These are phyloP conservation scores for Colletotrichum sp. DNA, from an alignment of 2,329 filamentous ascomycete genomes.

Conservation along the genomic window DNA sequence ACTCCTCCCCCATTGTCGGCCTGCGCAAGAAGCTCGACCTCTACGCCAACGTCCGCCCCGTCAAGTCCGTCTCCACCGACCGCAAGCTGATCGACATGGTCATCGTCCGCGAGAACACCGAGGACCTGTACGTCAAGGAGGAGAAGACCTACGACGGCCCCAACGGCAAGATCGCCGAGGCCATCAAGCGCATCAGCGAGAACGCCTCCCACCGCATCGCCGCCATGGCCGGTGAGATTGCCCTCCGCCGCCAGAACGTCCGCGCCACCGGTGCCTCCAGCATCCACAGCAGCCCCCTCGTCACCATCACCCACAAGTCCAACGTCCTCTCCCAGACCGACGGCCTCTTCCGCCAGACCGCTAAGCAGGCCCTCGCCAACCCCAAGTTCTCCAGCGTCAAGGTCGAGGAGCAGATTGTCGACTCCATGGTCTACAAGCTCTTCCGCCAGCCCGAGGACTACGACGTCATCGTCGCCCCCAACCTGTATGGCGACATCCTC, in stretches of 20 bases:
- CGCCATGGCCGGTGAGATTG: constrained; percentile 93
- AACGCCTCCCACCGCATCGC: constrained; percentile 86
- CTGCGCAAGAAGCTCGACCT: constrained; percentile 94
- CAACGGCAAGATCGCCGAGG: constrained; percentile 86
- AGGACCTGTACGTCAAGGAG: constrained; percentile 98
- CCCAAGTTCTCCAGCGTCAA: constrained; percentile 67
- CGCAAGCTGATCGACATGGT: constrained; percentile 86
- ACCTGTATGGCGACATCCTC: constrained; percentile 96
- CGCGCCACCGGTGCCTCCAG: constrained; percentile 62
- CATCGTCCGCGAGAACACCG: constrained; percentile 98
- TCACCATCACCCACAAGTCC: constrained; percentile 98
- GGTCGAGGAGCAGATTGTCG: constrained; percentile 97
- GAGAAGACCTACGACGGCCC: constrained; percentile 81
- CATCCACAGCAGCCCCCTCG: constrained; percentile 73
- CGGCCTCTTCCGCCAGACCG: constrained; percentile 87
- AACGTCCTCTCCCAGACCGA: constrained; percentile 98
- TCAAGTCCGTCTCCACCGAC: constrained; percentile 79
- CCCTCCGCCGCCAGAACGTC: constrained; percentile 82
- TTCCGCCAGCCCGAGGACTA: constrained; percentile 95
- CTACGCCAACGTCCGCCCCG: constrained; percentile 96
- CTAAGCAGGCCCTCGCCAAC: constrained; percentile 73
- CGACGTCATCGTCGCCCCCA: constrained; percentile 97
- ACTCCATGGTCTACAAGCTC: constrained; percentile 99
- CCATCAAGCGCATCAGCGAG: constrained; percentile 95
- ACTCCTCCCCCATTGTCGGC: constrained; percentile 95